Evolutionary conservation across 805 yeast genomes (phyloP).

Genomic region (Candida khao-thaluensis): DNA sequence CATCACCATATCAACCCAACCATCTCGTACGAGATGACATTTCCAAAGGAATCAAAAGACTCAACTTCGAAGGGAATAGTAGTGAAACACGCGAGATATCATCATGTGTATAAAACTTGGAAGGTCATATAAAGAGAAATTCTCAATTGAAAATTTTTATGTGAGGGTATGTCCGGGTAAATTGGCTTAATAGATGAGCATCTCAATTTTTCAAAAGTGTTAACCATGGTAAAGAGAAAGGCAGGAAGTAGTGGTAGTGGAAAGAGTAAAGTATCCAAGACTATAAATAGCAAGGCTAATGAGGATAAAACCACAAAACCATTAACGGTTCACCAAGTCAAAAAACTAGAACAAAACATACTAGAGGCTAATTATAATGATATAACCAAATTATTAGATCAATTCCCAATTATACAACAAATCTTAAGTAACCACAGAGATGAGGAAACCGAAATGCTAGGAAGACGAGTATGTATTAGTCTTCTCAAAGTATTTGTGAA

Average conservation of each 20-base stretch:
- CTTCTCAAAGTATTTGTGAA: conserved; percentile 50
- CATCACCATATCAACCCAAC: conserved; percentile 45
- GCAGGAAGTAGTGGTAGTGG: too few relatives aligned
- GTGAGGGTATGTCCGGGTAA: conserved; percentile 13
- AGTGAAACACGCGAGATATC: conserved; percentile 56
- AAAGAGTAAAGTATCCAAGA: too few relatives aligned
- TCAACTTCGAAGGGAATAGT: conserved; percentile 46
- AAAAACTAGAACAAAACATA: conserved; percentile 28
- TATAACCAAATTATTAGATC: conserved; percentile 46
- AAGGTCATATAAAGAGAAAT: conserved; percentile 50
- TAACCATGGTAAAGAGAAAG: conserved; percentile 1
- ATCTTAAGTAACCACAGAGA: conserved; percentile 20
- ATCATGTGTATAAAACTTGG: conserved; percentile 65
- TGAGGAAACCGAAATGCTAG: conserved; percentile 26
- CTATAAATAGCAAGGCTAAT: too few relatives aligned
- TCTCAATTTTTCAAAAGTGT: conserved; percentile 2
- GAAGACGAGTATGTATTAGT: conserved; percentile 41
- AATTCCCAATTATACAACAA: conserved; percentile 26
- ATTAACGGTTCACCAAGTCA: conserved; percentile 22
- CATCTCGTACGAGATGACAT: conserved; percentile 31
- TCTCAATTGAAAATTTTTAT: background rate
- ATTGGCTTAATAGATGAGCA: background rate
- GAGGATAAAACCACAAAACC: too few relatives aligned
- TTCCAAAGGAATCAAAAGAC: conserved; percentile 37
- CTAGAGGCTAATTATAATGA: conserved; percentile 52